phyloP scores from a whole-genome alignment of 164 flowering plant species.

The Vitis labrusca region DNA sequence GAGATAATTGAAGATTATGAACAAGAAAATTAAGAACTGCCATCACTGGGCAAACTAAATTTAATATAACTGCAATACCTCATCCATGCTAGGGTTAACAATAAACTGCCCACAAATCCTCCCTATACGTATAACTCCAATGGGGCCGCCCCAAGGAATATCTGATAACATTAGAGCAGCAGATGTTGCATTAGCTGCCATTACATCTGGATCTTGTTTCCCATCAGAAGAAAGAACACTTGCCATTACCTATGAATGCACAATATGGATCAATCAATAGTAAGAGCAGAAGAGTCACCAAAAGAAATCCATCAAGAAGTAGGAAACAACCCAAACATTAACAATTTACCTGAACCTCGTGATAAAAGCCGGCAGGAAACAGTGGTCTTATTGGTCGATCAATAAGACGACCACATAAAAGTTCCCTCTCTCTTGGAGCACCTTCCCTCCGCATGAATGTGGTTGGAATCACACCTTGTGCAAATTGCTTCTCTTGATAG shows the following conservation, averaged over 20 bases:
- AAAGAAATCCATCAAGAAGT: neutral
- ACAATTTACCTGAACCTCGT: conserved; percentile 83
- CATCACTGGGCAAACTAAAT: neutral
- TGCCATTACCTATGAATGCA: conserved; percentile 65
- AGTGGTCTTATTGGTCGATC: conserved; percentile 94
- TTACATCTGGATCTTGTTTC: conserved; percentile 93
- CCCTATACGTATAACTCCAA: conserved; percentile 88
- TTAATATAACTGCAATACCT: conserved; percentile 45
- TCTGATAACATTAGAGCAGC: conserved; percentile 98
- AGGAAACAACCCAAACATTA: neutral
- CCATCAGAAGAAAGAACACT: conserved; percentile 98
- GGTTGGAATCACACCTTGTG: conserved; percentile 89
- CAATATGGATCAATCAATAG: neutral
- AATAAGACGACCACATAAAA: conserved; percentile 85
- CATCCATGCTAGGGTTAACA: conserved; percentile 90
- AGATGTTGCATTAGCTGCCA: conserved; percentile 99
- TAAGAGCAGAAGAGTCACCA: neutral
- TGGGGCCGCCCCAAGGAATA: conserved; percentile 98
- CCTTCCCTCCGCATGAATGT: conserved; percentile 96
- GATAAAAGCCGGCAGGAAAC: conserved; percentile 91
- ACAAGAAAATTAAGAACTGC: too few relatives aligned
- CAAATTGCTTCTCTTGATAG: conserved; percentile 95
- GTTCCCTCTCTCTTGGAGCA: conserved; percentile 96
- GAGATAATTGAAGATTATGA: too few relatives aligned
- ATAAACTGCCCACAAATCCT: conserved; percentile 77